Conservation (phyloP, 768 basidiomycete genomes). For the Lactarius pseudohatsudake region DNA sequence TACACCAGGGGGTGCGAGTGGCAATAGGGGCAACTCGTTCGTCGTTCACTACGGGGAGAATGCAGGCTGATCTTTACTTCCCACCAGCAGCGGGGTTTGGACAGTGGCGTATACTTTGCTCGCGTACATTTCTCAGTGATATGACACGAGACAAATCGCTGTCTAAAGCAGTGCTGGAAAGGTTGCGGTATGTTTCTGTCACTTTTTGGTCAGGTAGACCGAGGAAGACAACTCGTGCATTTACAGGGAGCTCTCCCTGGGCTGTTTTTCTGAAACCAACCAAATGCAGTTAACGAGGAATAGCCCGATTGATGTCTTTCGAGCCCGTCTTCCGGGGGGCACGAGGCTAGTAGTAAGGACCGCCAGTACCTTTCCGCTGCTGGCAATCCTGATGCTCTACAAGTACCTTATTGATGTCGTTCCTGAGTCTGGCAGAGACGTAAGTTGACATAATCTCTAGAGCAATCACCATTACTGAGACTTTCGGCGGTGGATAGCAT, state of each 20-base stretch:
- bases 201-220: not conserved
- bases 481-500: not conserved
- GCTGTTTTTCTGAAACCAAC: constrained; percentile 23
- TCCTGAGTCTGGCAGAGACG: constrained; percentile 19
- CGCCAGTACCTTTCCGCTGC: no score
- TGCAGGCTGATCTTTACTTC: constrained; percentile 21
- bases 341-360: constrained; percentile 22
- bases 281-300: constrained; percentile 20
- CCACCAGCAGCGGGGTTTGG: constrained; percentile 11
- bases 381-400: constrained; percentile 1
- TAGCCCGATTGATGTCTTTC: constrained; percentile 22
- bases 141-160: constrained; percentile 5
- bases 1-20: constrained; percentile 2
- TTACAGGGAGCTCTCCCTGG: constrained; percentile 22
- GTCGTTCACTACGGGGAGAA: not conserved
- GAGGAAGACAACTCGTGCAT: not conserved
- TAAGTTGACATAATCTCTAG: not conserved
- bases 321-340: constrained; percentile 24
- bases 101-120: constrained; percentile 18
- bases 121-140: not conserved
- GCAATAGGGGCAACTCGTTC: not conserved
- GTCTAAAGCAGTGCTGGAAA: not conserved
- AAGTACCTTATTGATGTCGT: constrained; percentile 26
- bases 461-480: not conserved
- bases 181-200: constrained; percentile 13